Evolutionary conservation across 352 stramenopile genomes (phyloP), one percentile per base, ranked within the genome.

Genomic region (Pythium grandisporangium): DNA sequence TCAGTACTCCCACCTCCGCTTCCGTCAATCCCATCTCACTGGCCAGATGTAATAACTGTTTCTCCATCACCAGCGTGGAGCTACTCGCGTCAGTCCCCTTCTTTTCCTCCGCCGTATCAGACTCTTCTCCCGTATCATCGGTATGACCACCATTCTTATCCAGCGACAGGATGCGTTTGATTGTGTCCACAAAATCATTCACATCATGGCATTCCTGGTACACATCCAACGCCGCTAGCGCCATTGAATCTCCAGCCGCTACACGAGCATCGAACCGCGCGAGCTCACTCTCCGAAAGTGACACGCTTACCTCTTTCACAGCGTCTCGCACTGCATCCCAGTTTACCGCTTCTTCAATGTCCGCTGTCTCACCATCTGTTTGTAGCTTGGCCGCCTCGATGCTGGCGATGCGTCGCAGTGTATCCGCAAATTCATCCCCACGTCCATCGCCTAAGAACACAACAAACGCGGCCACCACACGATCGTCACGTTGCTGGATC

Each of bases 381-480:
- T 20, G 45, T 49, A 16, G 37, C 39, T 42, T 38, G 38, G 38
- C 45, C 42, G 67, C 60, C n/a, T n/a, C n/a, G 1, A 87, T 39
- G 11, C 53, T 45, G 4, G 65, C 61, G 29, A 87, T 64, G 1
- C 67, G 77, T 14, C 44, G 27, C 2, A 90, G 52, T 13, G 71
- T 78, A 34, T 86, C 73, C 5, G 59, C 50, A 37, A 90, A 86
- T 36, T 87, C 73, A 6, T 70, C 66, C 20, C 54, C 61, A 36
- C 86, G 74, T 32, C 58, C 58, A 41, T 90, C 74, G 16, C 64
- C 75, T 2, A 87, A 36, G 37, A 69, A 87, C 13, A 86, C 61
- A 6, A 84, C 56, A 12, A 86, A 69, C 8, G 73, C 77, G 1
- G 73, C 73, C 22, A 86, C 55, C 5, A 90, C 38, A n/a, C 73